Conservation (phyloP, 441 rosid genomes). For the Corymbia calophylla region DNA sequence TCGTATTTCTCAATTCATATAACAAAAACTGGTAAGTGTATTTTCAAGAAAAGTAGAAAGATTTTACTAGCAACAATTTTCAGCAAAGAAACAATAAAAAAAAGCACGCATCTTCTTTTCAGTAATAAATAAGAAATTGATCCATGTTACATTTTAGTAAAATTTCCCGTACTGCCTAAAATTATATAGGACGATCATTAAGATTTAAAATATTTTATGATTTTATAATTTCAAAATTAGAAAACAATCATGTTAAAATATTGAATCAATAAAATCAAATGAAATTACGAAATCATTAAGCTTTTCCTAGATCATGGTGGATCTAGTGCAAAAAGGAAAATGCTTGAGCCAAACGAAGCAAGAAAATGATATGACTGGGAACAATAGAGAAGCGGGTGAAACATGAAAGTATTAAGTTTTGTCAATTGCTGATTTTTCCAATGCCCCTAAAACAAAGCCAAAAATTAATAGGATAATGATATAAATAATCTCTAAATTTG, state of each 20-base stretch:
- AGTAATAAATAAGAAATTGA: neutral
- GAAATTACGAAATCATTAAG: neutral
- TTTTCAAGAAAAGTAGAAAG: neutral
- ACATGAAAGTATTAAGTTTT: neutral
- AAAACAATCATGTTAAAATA: neutral
- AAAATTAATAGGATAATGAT: too few species aligned
- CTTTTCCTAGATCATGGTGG: neutral
- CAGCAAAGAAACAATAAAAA: neutral
- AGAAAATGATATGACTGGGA: neutral
- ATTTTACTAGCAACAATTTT: neutral
- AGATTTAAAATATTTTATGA: neutral
- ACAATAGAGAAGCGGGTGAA: neutral
- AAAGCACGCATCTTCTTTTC: neutral
- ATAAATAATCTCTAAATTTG: accelerated
- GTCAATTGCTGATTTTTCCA: neutral
- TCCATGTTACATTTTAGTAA: neutral
- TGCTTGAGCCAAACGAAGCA: neutral
- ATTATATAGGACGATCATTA: neutral
- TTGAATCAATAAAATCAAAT: neutral
- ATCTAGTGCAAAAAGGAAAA: neutral
- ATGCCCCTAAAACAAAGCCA: neutral
- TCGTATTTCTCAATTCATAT: neutral
- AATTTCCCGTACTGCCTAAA: neutral
- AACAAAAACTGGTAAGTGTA: neutral
- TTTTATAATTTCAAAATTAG: neutral